Percentiles rank a stretch among this genome's conserved stretches.
These are phyloP conservation scores for Tolypocladium guangdongense DNA, from an alignment of 2,329 filamentous ascomycete genomes.

Conservation along the genomic window DNA sequence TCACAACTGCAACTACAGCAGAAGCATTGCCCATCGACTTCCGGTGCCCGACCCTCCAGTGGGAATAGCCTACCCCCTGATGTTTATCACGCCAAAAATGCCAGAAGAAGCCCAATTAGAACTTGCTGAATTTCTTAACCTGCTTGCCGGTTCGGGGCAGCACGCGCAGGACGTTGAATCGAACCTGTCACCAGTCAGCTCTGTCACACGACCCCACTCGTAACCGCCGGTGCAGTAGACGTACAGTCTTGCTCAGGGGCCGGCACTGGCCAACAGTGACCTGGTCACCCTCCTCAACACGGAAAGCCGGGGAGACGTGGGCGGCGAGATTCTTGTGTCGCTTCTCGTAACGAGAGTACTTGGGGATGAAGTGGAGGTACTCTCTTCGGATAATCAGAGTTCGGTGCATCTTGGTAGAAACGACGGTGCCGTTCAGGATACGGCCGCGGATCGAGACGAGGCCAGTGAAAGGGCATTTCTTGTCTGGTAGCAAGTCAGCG, in stretches of 20 bases:
- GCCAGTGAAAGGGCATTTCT: constrained; percentile 99
- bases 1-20: constrained; percentile 34
- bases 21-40: constrained; percentile 31
- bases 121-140: constrained; percentile 98
- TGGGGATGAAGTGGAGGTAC: constrained; percentile 99
- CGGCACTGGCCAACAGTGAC: constrained; percentile 99
- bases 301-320: constrained; percentile 98
- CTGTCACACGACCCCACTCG: not conserved
- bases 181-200: constrained; percentile 51
- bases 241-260: constrained; percentile 98
- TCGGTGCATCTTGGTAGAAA: constrained; percentile 99
- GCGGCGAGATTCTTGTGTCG: constrained; percentile 99
- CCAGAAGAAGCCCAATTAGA: constrained; percentile 55
- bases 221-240: constrained; percentile 25
- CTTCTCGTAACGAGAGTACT: constrained; percentile 99
- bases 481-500: constrained; percentile 53
- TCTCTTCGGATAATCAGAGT: constrained; percentile 98
- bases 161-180: constrained; percentile 99
- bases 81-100: constrained; percentile 46
- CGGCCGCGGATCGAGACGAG: constrained; percentile 98
- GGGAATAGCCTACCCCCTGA: constrained; percentile 24
- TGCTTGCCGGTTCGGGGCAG: constrained; percentile 94
- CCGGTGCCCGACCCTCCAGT: constrained; percentile 29
- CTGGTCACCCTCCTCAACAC: constrained; percentile 99
- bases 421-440: constrained; percentile 98